A percentile compares a stretch with the other conserved stretches of the same genome.
Conservation (phyloP, 2,329 filamentous ascomycete species). For the Diaporthe ampelina region DNA sequence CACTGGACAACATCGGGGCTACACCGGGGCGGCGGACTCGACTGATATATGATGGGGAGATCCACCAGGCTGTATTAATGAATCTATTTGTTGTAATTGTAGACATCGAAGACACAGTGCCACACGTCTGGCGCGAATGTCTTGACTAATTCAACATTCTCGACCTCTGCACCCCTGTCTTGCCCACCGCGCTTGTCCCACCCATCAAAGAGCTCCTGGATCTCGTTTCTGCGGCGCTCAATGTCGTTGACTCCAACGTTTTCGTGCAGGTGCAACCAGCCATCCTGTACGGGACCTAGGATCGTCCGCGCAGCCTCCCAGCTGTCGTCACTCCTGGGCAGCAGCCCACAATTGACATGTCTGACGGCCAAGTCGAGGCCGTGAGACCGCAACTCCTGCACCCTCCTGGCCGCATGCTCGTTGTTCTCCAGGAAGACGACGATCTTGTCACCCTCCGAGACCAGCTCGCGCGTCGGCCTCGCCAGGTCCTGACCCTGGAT, state of each 20-base stretch:
- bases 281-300: conserved; percentile 51
- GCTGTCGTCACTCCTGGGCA: conserved; percentile 69
- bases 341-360: conserved; percentile 76
- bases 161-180: conserved; percentile 54
- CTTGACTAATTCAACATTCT: conserved; percentile 76
- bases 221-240: conserved; percentile 59
- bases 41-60: conserved; percentile 24
- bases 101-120: conserved; percentile 79
- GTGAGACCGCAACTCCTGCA: conserved; percentile 54
- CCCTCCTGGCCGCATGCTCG: conserved; percentile 59
- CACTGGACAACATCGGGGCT: conserved; percentile 1
- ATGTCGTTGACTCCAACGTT: conserved; percentile 72
- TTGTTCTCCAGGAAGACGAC: conserved; percentile 81
- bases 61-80: conserved; percentile 36
- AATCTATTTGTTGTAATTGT: conserved; percentile 54
- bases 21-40: conserved; percentile 25
- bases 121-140: conserved; percentile 78
- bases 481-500: conserved; percentile 59
- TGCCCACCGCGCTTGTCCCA: conserved; percentile 48
- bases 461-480: conserved; percentile 53
- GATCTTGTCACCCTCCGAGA: conserved; percentile 66
- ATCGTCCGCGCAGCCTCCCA: conserved; percentile 68
- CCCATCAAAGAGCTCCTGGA: conserved; percentile 62
- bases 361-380: conserved; percentile 57
- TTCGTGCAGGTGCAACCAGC: conserved; percentile 77